Base-by-base conservation (phyloP, 805 yeast species). In the Blastobotrys mokoenaii region DNA sequence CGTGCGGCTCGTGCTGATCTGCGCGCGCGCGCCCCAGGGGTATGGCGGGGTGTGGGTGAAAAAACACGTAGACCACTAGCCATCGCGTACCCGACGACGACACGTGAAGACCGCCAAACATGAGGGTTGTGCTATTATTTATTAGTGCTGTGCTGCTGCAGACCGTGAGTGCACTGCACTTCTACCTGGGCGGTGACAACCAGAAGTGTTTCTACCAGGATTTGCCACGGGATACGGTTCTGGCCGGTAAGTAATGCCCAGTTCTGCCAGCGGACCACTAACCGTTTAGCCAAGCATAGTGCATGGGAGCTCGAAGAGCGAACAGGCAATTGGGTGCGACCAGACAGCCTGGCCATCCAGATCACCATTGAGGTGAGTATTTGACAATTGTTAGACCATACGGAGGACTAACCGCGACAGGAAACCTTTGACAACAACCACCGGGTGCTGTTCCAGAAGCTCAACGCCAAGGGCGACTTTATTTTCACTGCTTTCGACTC, bases 341-440 rank as follows among this genome's bases (percentile, higher is more conserved):
- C 71, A n/a, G 72, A 75, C 32, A 46, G 52, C 42, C 64, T 86
- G 57, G 75, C 71, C 42, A 68, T 86, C 44, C 79, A 75, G 55
- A 74, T 83, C 59, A 79, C 87, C 1, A 84, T 84, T 46, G 87
- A 82, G 51, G 77, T 70, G 60, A 33, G 71, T 32, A 7, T 14
- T n/a, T n/a, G n/a, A n/a, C n/a, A n/a, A n/a, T n/a, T n/a, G n/a
- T n/a, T n/a, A n/a, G n/a, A n/a, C n/a, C n/a, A n/a, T n/a, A n/a
- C n/a, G n/a, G n/a, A n/a, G n/a, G n/a, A n/a, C n/a, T n/a, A n/a
- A n/a, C n/a, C n/a, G n/a, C n/a, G n/a, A n/a, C 60, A 70, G 58
- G 93, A 84, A 65, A 76, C 84, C 2, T 89, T 89, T 57, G 95
- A 87, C 65, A 79, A 80, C 60, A 76, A 84, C 63, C 90, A 89